Evolutionary conservation across 192 early-diverging fungal genomes (phyloP), one percentile per base, ranked within the genome.

Genomic region (Obelidium mucronatum): DNA sequence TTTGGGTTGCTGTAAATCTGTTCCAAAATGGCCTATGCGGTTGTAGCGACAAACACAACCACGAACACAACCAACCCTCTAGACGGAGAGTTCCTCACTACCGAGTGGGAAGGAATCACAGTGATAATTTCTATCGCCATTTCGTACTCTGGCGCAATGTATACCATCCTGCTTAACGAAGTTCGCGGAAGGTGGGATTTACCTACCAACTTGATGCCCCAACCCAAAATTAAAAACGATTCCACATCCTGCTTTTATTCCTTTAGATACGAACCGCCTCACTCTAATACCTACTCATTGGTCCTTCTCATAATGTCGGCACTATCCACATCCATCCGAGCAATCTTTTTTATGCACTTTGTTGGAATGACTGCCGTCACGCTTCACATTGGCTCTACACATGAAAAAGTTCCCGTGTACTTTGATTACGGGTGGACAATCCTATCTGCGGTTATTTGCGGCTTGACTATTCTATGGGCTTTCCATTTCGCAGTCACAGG

Each of bases 281-380:
- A 30, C 3, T 69, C 67, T 26, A 24, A 24, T 17, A 52, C 52
- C 30, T 30, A 24, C 26, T 52, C 40, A 30, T 11, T 69, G 24
- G 44, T 51, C 39, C 67, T 69, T 8, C 67, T 69, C 48, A 30
- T 51, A 19, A 28, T 26, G 5, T 69, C 67, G 1, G 17, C 67
- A 5, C 40, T 69, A 26, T 69, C 67, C 17, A 30, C 40, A 8
- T 69, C 67, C 22, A 22, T 69, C 2, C 67, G 67, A 31, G 67
- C 42, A n/a, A 52, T 69, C 39, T 69, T 69, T 35, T 52, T 69
- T 26, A 69, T 69, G 67, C 67, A 69, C 52, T 69, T 69, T 33
- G 67, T 69, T 13, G 67, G 67, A 6, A 69, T 69, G 67, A 69
- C 67, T 8, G 67, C 67, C 24, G 30, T 44, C 6, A 52, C 40